Base-by-base conservation (phyloP, 805 yeast genomes). In the Saturnispora sanitii region DNA sequence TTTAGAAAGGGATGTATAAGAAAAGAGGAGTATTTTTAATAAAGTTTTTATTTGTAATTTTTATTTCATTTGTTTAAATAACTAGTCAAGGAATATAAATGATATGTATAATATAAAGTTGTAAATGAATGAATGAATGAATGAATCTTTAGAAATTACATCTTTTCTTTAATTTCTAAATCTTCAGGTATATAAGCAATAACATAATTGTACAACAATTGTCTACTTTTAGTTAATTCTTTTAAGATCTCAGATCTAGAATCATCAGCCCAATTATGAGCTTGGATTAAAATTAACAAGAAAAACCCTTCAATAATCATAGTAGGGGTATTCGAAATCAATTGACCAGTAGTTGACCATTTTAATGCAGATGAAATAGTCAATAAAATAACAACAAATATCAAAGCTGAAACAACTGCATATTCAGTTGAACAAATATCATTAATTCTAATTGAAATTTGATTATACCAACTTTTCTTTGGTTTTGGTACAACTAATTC, bases 281-380 rank as follows among this genome's bases (percentile, higher is more conserved):
- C 66, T 38, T 61, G 65, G 21, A 63, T 40, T 19, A 65, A 42
- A 28, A 64, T 59, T 27, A 65, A 48, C 37, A 65, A 33, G 49
- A 63, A 63, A 40, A 64, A 65, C 15, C 57, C 66, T 47, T 65
- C 69, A 28, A 65, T 60, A 47, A 65, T 64, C 67, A 62, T 65
- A 0, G 69, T 61, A 30, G 69, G 69, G 1, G 66, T 60, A 41
- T 65, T 65, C 22, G 59, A 55, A 22, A 65, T 44, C 37, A 65
- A 50, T 46, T 65, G 69, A 35, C 65, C 69, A 5, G 64, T 62
- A 2, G 56, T 54, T 38, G 54, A 55, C 67, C 68, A 65, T 32
- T 44, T 49, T 52, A 65, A 41, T 16, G 47, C 60, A 4, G 60
- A 52, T 18, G 69, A 61, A 26, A 52, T 45, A n/a, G 49, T 37